Evolutionary conservation across 768 basidiomycete species (phyloP).

Genomic region (Tricholoma furcatifolium): DNA sequence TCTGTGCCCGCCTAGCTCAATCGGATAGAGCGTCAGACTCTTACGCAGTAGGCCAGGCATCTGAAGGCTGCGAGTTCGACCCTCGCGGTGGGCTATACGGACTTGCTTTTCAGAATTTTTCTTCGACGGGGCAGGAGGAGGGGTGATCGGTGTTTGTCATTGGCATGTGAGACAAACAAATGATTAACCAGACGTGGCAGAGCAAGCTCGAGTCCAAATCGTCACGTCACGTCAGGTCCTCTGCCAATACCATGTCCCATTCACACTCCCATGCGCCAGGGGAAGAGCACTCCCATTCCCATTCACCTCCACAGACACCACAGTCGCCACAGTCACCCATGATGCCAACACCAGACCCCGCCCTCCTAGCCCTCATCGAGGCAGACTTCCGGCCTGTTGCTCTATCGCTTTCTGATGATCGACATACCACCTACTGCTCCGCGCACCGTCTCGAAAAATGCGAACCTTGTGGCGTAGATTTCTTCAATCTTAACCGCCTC

Average conservation of each 20-base stretch:
- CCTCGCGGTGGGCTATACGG: conserved; percentile 83
- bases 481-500: conserved; percentile 72
- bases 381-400: conserved; percentile 62
- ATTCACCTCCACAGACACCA: conserved; percentile 29
- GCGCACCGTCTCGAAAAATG: conserved; percentile 75
- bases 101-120: too few species aligned
- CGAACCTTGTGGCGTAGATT: conserved; percentile 71
- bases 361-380: conserved; percentile 75
- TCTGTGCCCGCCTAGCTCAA: conserved; percentile 28
- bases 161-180: conserved; percentile 7
- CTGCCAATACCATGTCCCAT: conserved; percentile 54
- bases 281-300: conserved; percentile 44
- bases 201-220: not conserved
- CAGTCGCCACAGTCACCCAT: conserved; percentile 43
- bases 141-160: not conserved
- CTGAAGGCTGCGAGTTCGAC: conserved; percentile 86
- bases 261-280: conserved; percentile 63
- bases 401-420: conserved; percentile 54
- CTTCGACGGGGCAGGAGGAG: not conserved
- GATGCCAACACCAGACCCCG: conserved; percentile 60
- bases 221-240: not conserved
- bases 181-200: conserved; percentile 16
- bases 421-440: conserved; percentile 57
- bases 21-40: conserved; percentile 65
- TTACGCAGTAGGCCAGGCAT: conserved; percentile 34